Evolutionary conservation across 345 rosid species (phyloP).

Genomic region (Brassica carinata): DNA sequence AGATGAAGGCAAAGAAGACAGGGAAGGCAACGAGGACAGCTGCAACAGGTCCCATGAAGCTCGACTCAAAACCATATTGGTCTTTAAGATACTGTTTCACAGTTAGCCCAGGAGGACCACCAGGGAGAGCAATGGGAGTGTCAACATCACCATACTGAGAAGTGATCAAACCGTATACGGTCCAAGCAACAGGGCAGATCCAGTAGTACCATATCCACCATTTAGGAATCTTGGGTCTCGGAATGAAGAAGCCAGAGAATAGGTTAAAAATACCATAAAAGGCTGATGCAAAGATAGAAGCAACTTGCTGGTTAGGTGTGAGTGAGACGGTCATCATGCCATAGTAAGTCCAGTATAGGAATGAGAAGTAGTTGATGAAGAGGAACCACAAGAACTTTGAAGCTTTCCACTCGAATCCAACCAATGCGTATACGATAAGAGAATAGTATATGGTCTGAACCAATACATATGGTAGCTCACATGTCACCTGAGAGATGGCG

Average conservation of each 20-base stretch:
- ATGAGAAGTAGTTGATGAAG: slow-evolving; percentile 74
- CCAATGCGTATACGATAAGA: slow-evolving; percentile 75
- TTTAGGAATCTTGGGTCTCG: slow-evolving; percentile 79
- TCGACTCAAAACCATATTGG: slow-evolving; percentile 61
- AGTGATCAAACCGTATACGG: slow-evolving; percentile 59
- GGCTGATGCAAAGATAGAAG: slow-evolving; percentile 74
- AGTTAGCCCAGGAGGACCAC: slow-evolving; percentile 31
- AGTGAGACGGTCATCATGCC: slow-evolving; percentile 92
- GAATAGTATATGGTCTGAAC: slow-evolving; percentile 62
- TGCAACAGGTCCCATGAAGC: slow-evolving; percentile 80
- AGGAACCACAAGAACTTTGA: slow-evolving; percentile 80
- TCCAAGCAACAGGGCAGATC: slow-evolving; percentile 89
- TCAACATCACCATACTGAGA: slow-evolving; percentile 70
- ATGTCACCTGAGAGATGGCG: slow-evolving; percentile 64
- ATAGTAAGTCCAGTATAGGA: slow-evolving; percentile 90
- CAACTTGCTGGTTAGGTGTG: slow-evolving; percentile 85
- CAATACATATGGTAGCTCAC: slow-evolving; percentile 71
- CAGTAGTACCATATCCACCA: slow-evolving; percentile 97
- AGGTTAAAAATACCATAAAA: slow-evolving; percentile 76
- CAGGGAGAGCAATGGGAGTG: slow-evolving; percentile 40
- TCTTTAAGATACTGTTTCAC: slow-evolving; percentile 51
- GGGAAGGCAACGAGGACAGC: slow-evolving; percentile 59
- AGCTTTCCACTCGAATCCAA: slow-evolving; percentile 71
- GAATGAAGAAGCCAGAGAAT: slow-evolving; percentile 87
- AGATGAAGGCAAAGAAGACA: slow-evolving; percentile 72